Evolutionary conservation across 2,329 filamentous ascomycete genomes (phyloP), one percentile per base, ranked within the genome.

Genomic region (Nemania diffusa): DNA sequence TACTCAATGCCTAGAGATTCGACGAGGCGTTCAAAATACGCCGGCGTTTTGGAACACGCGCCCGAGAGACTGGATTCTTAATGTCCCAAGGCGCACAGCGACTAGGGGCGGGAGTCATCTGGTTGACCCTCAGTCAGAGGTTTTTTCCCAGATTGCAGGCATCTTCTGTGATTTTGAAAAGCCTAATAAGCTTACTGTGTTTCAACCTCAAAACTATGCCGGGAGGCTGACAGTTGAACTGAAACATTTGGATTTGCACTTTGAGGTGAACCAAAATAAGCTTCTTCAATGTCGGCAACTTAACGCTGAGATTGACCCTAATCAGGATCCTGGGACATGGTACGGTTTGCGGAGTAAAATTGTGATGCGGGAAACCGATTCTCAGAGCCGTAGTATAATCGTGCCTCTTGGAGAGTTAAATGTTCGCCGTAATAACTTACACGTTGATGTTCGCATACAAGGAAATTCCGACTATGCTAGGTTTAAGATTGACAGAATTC

Each of bases 251-350:
- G 82, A 89, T 51, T 75, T 91, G 0, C 77, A 73, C 0, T 91
- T 91, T 69, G 66, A 44, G 0, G 85, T 91, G 0, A 87, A 85
- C 37, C 0, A 9, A 0, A 67, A 72, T 0, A 74, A 78, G 0
- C 67, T 83, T 0, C 79, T 92, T 0, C 69, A 82, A 15, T 89
- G 81, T 20, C 76, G 58, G 0, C 81, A 90, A 67, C 79, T 90
- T 0, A 74, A 76, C 0, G 79, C 84, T 0, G 82, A 86, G 42
- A 79, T 92, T 1, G 87, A 90, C 58, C 73, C 74, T 0, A 69
- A 87, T 11, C 91, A 93, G 72, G 84, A 90, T 57, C 78, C 84
- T 0, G 90, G 89, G 0, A 88, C 87, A 0, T 82, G 86, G 71
- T 85, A 91, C 64, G 90, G 90, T 0, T 78, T 91, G 0, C 57